Evolutionary conservation across 176 grass and related monocot species (phyloP).

Genomic region (Thinopyrum elongatum): DNA sequence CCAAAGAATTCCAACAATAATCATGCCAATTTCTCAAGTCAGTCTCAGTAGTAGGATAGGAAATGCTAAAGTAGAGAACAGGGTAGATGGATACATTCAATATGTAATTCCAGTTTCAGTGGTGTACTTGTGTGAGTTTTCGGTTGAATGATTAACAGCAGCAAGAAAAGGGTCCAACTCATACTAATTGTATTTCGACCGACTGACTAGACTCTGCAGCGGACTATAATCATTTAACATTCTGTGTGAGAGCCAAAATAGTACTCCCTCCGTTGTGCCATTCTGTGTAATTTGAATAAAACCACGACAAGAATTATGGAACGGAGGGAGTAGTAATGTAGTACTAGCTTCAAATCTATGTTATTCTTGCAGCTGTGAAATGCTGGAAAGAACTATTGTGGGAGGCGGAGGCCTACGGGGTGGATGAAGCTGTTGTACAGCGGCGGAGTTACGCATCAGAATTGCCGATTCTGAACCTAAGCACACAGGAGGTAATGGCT

Average conservation of each 20-base stretch:
- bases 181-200: background rate
- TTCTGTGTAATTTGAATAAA: no score
- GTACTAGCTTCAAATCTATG: background rate
- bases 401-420: background rate
- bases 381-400: background rate
- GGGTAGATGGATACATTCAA: background rate
- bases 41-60: background rate
- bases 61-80: background rate
- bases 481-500: background rate
- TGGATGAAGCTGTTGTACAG: background rate
- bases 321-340: background rate
- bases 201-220: background rate
- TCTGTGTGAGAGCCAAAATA: no score
- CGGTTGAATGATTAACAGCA: background rate
- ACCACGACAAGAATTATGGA: no score
- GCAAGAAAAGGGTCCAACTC: background rate
- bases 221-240: slow-evolving; percentile 6
- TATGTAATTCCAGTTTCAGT: background rate
- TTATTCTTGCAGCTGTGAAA: background rate
- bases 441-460: background rate
- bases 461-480: background rate
- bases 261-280: no score
- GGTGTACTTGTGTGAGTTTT: background rate
- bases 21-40: background rate
- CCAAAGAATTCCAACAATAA: background rate